Base-by-base conservation (phyloP, 768 basidiomycete species). In the Trametes cubensis region DNA sequence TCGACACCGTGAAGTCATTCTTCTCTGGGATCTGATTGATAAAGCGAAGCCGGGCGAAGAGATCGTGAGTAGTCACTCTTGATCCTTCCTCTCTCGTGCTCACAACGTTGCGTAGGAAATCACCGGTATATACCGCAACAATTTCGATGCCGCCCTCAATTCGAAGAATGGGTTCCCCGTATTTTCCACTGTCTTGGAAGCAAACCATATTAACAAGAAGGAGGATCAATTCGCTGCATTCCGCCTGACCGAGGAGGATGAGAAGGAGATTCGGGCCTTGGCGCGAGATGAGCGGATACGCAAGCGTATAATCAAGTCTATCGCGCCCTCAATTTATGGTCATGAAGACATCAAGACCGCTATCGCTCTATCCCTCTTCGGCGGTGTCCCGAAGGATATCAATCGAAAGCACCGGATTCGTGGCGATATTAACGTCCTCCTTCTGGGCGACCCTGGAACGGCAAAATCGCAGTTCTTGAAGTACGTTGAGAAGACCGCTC, bases 281-380 rank as follows among this genome's bases (percentile, higher is more conserved):
- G 87, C 93, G 4, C 86, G 87, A 21, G 96, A 98, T 71, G 94
- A 95, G 56, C 90, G 97, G 54, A 96, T 99, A 68, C 87, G 93
- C 65, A 98, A 97, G 75, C 89, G 97, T 25, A 96, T 99, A 73
- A 85, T 98, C 79, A 99, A 99, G 76, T 97, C 94, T 14, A 97
- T 99, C 60, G 97, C 97, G 2, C 97, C 97, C 0, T 97, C 95
- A 40, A 98, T 99, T 75, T 99, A 98, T 69, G 97, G 97, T 4
- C 97, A 99, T 73, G 97, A 98, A 73, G 91, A 98, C 73, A 98
- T 99, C 82, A 98, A 98, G 78, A 97, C 96, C 0, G 97, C 95
- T 30, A 80, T 99, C 66, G 95, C 97, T 1, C 83, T 99, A 53
- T 94, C 94, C 1, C 86, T 99, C 40, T 98, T 99, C 64, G 89